Conservation (phyloP, 225 moss, liverwort and hornwort genomes). For the Asterella californica region DNA sequence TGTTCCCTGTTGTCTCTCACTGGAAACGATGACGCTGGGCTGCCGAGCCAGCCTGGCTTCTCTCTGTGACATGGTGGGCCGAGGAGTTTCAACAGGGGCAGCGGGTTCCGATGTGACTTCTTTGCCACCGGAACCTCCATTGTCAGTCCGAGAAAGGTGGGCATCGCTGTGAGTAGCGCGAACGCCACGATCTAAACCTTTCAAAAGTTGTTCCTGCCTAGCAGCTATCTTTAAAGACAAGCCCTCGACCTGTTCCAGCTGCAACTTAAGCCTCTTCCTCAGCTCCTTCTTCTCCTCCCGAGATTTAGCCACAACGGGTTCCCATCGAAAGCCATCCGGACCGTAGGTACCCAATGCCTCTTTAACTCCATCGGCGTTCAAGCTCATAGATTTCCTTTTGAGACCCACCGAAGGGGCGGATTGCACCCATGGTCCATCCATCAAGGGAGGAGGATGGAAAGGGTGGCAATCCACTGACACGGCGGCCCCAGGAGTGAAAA, state of each 20-base stretch:
- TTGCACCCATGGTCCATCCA: slow-evolving; percentile 56
- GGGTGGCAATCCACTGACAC: slow-evolving; percentile 55
- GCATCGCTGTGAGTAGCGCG: slow-evolving; percentile 48
- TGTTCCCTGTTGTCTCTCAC: slow-evolving; percentile 65
- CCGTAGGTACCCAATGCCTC: slow-evolving; percentile 24
- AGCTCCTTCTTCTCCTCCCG: slow-evolving; percentile 70
- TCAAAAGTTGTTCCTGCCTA: slow-evolving; percentile 51
- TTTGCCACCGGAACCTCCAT: slow-evolving; percentile 64
- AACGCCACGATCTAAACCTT: slow-evolving; percentile 38
- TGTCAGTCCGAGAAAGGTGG: slow-evolving; percentile 58
- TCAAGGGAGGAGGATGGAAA: slow-evolving; percentile 43
- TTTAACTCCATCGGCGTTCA: slow-evolving; percentile 75
- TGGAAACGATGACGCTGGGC: slow-evolving; percentile 67
- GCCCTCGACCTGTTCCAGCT: slow-evolving; percentile 61
- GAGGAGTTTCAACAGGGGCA: slow-evolving; percentile 62
- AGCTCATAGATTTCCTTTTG: slow-evolving; percentile 97
- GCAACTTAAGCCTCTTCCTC: slow-evolving; percentile 60
- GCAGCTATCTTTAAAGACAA: slow-evolving; percentile 56
- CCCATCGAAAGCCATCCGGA: slow-evolving; percentile 38
- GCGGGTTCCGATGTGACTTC: slow-evolving; percentile 63
- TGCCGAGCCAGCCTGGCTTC: slow-evolving; percentile 79
- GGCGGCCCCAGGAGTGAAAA: slow-evolving; percentile 45
- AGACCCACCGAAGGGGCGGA: slow-evolving; percentile 52
- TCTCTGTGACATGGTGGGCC: slow-evolving; percentile 51
- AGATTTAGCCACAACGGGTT: slow-evolving; percentile 44